Base-by-base conservation (phyloP, 768 basidiomycete species). In the Cyclocybe aegerita region DNA sequence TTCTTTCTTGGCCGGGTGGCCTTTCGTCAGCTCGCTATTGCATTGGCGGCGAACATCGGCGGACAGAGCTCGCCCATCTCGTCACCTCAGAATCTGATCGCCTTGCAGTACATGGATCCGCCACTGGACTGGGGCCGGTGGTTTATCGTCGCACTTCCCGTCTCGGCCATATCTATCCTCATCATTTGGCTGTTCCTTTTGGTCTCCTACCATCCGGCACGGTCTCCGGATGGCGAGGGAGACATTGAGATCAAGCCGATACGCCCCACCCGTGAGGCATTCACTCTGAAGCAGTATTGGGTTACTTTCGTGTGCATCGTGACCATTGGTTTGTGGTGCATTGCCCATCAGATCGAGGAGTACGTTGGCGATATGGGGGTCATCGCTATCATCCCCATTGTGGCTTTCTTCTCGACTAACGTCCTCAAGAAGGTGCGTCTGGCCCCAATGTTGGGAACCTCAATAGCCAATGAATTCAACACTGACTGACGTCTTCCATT, bases 21-120 rank as follows among this genome's bases (percentile, higher is more conserved):
- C 49, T 42, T 36, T 32, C 12, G 46, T 39, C 48, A 97, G 93
- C 80, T 99, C 46, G 95, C 89, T 7, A 98, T 99, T 57, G 96
- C 97, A 0, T 80, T 99, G n/a, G 94, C 96, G 0, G 93, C 95
- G 14, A 99, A 98, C 64, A 94, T 98, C 52, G 97, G 97, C 9
- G 97, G 97, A 0, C 95, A 98, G 68, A 90, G 88, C 43, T 98
- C 95, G 0, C 96, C 95, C 2, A 98, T 98, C 51, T 98, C 96
- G 2, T 98, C 95, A 0, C 96, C 96, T 1, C 96, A 99, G 69
- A 99, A 98, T 65, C 80, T 98, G 29, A 98, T 99, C 53, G 94
- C 95, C 4, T 71, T 98, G 6, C 70, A 79, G n/a, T 80, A 73
- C 3, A 98, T 99, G 96, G 81, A 92, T 37, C 85, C 87, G 0